Conservation (phyloP, 2,329 filamentous ascomycete genomes). For the Claviceps capensis region DNA sequence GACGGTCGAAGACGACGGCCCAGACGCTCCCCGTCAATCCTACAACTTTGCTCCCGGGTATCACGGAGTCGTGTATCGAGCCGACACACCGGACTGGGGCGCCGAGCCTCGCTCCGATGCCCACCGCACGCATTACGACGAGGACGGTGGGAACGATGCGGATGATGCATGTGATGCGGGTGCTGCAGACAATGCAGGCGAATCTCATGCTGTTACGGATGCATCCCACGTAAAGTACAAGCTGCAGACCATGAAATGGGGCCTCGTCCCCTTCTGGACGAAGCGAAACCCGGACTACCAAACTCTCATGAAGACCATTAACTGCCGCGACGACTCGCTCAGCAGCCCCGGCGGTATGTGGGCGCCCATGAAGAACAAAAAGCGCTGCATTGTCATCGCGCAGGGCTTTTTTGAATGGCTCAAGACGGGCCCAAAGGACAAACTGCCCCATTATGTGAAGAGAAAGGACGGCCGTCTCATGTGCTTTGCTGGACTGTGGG, state of each 20-base stretch:
- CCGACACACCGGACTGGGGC: constrained; percentile 51
- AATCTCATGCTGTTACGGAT: no score
- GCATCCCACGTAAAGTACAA: constrained; percentile 46
- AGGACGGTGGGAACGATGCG: neutral
- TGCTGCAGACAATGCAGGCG: no score
- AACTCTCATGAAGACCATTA: constrained; percentile 76
- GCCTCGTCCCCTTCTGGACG: constrained; percentile 85
- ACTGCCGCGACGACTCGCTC: constrained; percentile 84
- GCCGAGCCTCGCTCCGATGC: constrained; percentile 24
- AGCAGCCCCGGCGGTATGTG: constrained; percentile 70
- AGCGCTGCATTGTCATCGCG: constrained; percentile 75
- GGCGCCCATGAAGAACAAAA: constrained; percentile 78
- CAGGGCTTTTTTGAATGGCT: constrained; percentile 97
- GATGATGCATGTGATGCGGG: constrained; percentile 1
- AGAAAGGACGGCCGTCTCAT: constrained; percentile 71
- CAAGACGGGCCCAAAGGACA: constrained; percentile 63
- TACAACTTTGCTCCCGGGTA: constrained; percentile 92
- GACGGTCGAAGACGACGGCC: constrained; percentile 49
- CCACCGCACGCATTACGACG: neutral
- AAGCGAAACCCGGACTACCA: constrained; percentile 69
- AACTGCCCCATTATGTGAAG: constrained; percentile 72
- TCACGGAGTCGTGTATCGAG: constrained; percentile 73
- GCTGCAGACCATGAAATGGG: constrained; percentile 92
- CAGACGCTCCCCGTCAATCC: constrained; percentile 49
- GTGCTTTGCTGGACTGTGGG: constrained; percentile 87